Conservation (phyloP, 768 basidiomycete genomes). For the Boletus vermiculosoides region DNA sequence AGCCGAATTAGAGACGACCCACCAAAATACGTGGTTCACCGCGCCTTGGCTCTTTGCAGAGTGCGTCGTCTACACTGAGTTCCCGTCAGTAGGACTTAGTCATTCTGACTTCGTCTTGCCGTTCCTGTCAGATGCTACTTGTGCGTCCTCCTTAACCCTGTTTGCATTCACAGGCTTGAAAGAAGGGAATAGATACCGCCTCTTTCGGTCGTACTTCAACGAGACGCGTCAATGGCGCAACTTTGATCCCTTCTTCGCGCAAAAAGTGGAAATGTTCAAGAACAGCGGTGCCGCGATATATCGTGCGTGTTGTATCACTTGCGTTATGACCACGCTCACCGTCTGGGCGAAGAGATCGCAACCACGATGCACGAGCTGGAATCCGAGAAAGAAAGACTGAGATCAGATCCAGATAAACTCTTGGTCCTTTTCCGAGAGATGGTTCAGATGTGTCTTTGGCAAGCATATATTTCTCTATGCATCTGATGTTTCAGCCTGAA, state of each 20-base stretch:
- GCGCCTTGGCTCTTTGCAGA: conserved; percentile 97
- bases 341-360: conserved; percentile 57
- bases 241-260: conserved; percentile 80
- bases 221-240: conserved; percentile 65
- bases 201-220: conserved; percentile 71
- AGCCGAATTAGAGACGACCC: conserved; percentile 41
- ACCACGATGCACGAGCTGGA: conserved; percentile 68
- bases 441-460: conserved; percentile 88
- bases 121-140: conserved; percentile 59
- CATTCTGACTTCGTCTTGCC: neutral
- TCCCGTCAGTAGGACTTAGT: neutral
- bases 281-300: conserved; percentile 75
- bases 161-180: neutral
- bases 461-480: neutral
- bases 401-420: conserved; percentile 51
- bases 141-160: conserved; percentile 38
- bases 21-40: conserved; percentile 79
- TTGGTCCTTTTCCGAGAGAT: conserved; percentile 75
- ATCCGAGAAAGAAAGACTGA: conserved; percentile 42
- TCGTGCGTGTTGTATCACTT: conserved; percentile 46
- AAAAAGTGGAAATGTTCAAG: conserved; percentile 81
- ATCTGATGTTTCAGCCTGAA: conserved; percentile 4
- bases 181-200: conserved; percentile 63
- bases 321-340: neutral
- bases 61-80: conserved; percentile 42